These are phyloP conservation scores for Mycena maculata DNA, from an alignment of 768 basidiomycete genomes.

Conservation along the genomic window DNA sequence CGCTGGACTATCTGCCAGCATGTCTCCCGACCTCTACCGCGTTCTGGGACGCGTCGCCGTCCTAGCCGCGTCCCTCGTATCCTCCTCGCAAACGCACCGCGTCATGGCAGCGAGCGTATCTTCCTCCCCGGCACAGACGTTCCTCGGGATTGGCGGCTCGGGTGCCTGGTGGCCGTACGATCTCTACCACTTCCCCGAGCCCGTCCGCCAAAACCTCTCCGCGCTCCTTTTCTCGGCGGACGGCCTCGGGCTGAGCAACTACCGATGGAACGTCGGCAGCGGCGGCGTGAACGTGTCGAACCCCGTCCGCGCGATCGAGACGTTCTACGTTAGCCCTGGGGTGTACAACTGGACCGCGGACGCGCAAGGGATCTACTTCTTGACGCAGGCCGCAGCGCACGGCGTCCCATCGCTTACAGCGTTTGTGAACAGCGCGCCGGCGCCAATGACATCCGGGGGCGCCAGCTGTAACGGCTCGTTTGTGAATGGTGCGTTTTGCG, in stretches of 20 bases:
- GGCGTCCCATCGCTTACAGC: constrained; percentile 53
- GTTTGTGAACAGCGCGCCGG: constrained; percentile 58
- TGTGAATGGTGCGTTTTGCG: constrained; percentile 55
- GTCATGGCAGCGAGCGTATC: constrained; percentile 40
- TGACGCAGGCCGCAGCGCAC: constrained; percentile 49
- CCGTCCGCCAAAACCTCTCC: constrained; percentile 52
- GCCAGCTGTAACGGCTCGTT: constrained; percentile 52
- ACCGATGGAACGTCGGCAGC: constrained; percentile 56
- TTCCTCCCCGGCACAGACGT: constrained; percentile 47
- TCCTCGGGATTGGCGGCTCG: constrained; percentile 55
- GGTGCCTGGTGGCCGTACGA: constrained; percentile 63
- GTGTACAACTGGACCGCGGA: constrained; percentile 54
- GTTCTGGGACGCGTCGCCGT: background rate
- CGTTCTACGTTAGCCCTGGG: constrained; percentile 50
- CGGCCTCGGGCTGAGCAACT: constrained; percentile 55
- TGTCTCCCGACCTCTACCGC: background rate
- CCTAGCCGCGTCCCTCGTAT: constrained; percentile 4
- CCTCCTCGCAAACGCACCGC: background rate
- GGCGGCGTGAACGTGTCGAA: constrained; percentile 57
- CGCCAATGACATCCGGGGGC: constrained; percentile 49
- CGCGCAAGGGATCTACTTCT: constrained; percentile 53
- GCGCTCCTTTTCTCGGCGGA: constrained; percentile 50
- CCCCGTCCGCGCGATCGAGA: constrained; percentile 50
- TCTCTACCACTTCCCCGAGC: constrained; percentile 53
- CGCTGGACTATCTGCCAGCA: background rate